Conservation (phyloP, 2,329 filamentous ascomycete species). For the Aureobasidium lini region DNA sequence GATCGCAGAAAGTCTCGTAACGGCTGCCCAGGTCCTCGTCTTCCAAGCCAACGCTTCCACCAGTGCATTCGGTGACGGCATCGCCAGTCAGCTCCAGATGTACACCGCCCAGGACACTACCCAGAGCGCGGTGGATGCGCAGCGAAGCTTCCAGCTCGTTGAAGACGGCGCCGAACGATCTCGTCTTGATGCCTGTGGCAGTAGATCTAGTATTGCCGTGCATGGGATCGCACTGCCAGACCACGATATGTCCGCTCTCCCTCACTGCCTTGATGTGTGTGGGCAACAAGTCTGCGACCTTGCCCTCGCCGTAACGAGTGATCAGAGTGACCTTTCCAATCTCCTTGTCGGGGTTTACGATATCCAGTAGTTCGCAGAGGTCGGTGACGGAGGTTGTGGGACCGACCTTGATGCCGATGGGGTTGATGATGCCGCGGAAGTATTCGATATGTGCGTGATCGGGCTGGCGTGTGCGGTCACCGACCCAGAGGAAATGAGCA, state of each 20-base stretch:
- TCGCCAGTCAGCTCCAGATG: slow-evolving; percentile 95
- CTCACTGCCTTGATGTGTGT: slow-evolving; percentile 85
- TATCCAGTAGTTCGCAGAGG: slow-evolving; percentile 69
- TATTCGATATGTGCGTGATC: slow-evolving; percentile 94
- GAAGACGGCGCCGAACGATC: slow-evolving; percentile 84
- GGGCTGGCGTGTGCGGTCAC: slow-evolving; percentile 88
- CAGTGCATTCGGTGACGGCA: slow-evolving; percentile 90
- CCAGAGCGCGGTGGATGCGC: slow-evolving; percentile 72
- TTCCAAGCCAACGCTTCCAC: slow-evolving; percentile 76
- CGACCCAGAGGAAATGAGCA: slow-evolving; percentile 97
- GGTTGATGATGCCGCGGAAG: slow-evolving; percentile 92
- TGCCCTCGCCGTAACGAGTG: slow-evolving; percentile 80
- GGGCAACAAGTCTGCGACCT: slow-evolving; percentile 68
- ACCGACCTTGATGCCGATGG: slow-evolving; percentile 92
- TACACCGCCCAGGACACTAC: slow-evolving; percentile 84
- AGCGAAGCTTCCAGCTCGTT: slow-evolving; percentile 78
- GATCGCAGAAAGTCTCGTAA: slow-evolving; percentile 95
- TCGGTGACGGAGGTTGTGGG: slow-evolving; percentile 73
- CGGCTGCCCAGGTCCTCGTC: slow-evolving; percentile 85
- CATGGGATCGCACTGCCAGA: slow-evolving; percentile 99
- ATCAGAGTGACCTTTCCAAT: slow-evolving; percentile 93
- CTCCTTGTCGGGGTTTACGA: slow-evolving; percentile 75
- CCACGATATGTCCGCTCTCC: slow-evolving; percentile 64
- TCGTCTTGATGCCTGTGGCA: slow-evolving; percentile 76
- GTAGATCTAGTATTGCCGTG: slow-evolving; percentile 68